phyloP scores from a whole-genome alignment of 257 asterid genomes.

The Salvia splendens region DNA sequence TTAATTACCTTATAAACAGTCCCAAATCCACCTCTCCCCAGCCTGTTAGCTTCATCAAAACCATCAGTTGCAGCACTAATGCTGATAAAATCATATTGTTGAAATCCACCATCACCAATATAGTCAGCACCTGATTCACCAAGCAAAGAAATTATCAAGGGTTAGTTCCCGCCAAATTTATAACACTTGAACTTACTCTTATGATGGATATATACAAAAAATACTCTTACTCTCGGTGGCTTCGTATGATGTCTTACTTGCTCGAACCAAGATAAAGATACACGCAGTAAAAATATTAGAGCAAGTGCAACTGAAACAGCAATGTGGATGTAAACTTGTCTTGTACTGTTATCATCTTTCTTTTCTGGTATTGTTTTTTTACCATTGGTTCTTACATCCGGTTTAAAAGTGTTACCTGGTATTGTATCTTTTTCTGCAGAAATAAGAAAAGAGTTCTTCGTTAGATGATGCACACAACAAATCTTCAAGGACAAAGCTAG shows the following conservation, averaged over 20 bases:
- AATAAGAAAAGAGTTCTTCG: background rate
- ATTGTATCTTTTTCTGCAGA: slow-evolving; percentile 17
- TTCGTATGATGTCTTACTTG: background rate
- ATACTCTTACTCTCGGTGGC: slow-evolving; percentile 1
- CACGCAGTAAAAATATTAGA: slow-evolving; percentile 19
- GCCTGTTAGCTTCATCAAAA: slow-evolving; percentile 35
- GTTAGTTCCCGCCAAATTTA: background rate
- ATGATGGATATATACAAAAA: background rate
- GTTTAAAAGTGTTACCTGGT: too few species aligned
- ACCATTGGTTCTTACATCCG: background rate
- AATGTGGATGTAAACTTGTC: slow-evolving; percentile 12
- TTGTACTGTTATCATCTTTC: slow-evolving; percentile 20
- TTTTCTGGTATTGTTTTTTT: slow-evolving; percentile 16
- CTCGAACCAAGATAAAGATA: slow-evolving; percentile 16
- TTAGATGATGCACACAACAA: background rate
- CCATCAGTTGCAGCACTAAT: slow-evolving; percentile 39
- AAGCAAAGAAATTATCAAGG: slow-evolving; percentile 9
- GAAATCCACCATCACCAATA: slow-evolving; percentile 25
- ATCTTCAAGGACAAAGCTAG: too few species aligned
- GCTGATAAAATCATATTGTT: slow-evolving; percentile 33
- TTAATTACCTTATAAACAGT: slow-evolving; percentile 38
- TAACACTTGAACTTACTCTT: background rate
- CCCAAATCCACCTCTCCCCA: slow-evolving; percentile 48
- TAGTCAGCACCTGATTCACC: slow-evolving; percentile 25
- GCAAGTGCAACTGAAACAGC: slow-evolving; percentile 20